A percentile compares a stretch with the other conserved stretches of the same genome.
These are phyloP conservation scores for Cenchrus purpureus DNA, from an alignment of 176 grass and related monocot genomes.

Conservation along the genomic window DNA sequence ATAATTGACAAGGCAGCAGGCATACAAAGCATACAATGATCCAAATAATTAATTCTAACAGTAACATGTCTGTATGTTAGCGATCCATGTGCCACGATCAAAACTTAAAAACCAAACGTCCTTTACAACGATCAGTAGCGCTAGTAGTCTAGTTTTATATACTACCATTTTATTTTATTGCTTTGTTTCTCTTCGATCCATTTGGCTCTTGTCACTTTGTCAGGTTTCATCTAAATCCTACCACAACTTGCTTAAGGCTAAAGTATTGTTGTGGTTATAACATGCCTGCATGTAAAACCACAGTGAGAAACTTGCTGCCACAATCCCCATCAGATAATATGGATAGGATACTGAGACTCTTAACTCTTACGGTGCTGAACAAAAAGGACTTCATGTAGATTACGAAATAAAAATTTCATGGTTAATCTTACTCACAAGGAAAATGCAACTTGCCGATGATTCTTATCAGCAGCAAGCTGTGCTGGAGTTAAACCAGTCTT, in stretches of 20 bases:
- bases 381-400: conserved; percentile 18
- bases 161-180: conserved; percentile 12
- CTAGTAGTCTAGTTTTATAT: not conserved
- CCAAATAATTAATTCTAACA: conserved; percentile 5
- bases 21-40: not conserved
- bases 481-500: conserved; percentile 96
- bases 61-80: not conserved
- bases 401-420: not conserved
- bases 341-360: not conserved
- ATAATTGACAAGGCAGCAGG: not conserved
- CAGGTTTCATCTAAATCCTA: not conserved
- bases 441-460: conserved; percentile 95
- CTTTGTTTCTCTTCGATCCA: not conserved
- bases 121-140: not conserved
- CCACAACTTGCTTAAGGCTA: not conserved
- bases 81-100: not conserved
- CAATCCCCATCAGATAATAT: conserved; percentile 11
- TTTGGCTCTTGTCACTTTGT: not conserved
- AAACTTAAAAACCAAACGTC: not conserved
- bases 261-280: not conserved
- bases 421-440: conserved; percentile 81
- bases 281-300: conserved; percentile 10
- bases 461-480: conserved; percentile 90
- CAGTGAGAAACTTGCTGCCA: conserved; percentile 2
- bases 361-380: not conserved